Conservation (phyloP, 768 basidiomycete genomes). For the Rhodosporidiobolus odoratus region DNA sequence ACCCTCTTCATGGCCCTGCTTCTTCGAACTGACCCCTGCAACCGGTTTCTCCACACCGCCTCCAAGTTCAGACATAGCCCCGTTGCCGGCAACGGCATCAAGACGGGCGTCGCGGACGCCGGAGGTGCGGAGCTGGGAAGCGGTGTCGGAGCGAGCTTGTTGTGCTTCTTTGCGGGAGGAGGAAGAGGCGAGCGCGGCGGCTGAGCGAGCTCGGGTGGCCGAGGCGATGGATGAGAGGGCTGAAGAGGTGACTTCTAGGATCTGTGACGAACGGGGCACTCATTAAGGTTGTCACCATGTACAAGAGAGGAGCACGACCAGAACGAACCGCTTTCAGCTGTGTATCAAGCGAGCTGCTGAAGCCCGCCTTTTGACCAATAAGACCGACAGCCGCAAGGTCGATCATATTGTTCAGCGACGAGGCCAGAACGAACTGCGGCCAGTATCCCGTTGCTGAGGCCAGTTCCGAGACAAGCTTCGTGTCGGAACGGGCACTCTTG, state of each 20-base stretch:
- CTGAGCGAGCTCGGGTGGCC: conserved; percentile 45
- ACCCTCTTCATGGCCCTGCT: neutral
- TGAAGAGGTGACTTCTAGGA: conserved; percentile 69
- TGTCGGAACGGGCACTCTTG: conserved; percentile 49
- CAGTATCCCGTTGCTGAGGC: conserved; percentile 82
- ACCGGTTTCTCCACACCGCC: conserved; percentile 63
- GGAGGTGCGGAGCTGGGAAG: conserved; percentile 45
- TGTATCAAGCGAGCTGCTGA: conserved; percentile 69
- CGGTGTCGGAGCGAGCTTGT: conserved; percentile 46
- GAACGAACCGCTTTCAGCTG: conserved; percentile 61
- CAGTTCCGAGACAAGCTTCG: conserved; percentile 50
- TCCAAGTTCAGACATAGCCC: conserved; percentile 78
- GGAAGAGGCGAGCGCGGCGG: neutral
- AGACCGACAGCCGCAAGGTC: conserved; percentile 88
- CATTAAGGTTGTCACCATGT: neutral
- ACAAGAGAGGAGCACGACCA: neutral
- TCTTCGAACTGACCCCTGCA: conserved; percentile 6
- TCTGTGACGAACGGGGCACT: conserved; percentile 37
- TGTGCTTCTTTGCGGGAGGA: neutral
- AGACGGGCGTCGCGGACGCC: conserved; percentile 61
- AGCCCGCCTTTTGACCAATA: conserved; percentile 94
- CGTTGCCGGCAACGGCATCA: conserved; percentile 78
- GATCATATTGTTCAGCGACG: conserved; percentile 71
- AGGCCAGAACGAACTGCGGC: conserved; percentile 79
- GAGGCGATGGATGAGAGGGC: conserved; percentile 62